A percentile compares a stretch with the other conserved stretches of the same genome.
phyloP scores from a whole-genome alignment of 768 basidiomycete genomes.

The Coprinopsis strossmayeri region DNA sequence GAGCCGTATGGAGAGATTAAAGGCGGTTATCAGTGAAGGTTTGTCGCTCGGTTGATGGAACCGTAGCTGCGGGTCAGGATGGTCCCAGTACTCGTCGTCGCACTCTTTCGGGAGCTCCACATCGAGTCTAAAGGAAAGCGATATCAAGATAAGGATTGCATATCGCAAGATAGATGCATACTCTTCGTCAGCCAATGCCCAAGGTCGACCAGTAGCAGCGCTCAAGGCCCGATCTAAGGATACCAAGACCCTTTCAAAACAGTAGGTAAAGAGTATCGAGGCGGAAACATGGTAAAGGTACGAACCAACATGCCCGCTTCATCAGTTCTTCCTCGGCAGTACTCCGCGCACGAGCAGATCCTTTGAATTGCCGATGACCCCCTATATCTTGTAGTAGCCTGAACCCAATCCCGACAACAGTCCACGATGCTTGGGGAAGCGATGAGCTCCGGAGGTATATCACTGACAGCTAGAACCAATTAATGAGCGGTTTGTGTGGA shows the following conservation, averaged over 20 bases:
- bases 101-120: constrained; percentile 60
- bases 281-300: background rate
- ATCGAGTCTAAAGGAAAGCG: constrained; percentile 52
- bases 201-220: constrained; percentile 59
- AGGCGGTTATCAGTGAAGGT: constrained; percentile 50
- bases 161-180: constrained; percentile 21
- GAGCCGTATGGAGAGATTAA: constrained; percentile 51
- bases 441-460: constrained; percentile 50
- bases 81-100: constrained; percentile 67
- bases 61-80: constrained; percentile 44
- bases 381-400: constrained; percentile 75
- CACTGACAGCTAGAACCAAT: constrained; percentile 16
- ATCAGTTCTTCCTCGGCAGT: constrained; percentile 64
- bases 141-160: background rate
- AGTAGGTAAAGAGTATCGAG: background rate
- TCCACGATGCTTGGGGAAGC: constrained; percentile 62
- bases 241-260: constrained; percentile 40
- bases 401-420: constrained; percentile 62
- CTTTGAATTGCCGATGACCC: constrained; percentile 43
- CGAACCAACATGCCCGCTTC: constrained; percentile 64
- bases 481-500: background rate
- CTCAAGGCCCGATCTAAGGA: constrained; percentile 47
- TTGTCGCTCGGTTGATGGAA: constrained; percentile 67
- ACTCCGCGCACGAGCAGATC: constrained; percentile 22
- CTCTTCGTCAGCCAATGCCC: constrained; percentile 79